A percentile compares a stretch with the other conserved stretches of the same genome.
Conservation (phyloP, 164 flowering plant genomes). For the Chloranthus sessilifolius region DNA sequence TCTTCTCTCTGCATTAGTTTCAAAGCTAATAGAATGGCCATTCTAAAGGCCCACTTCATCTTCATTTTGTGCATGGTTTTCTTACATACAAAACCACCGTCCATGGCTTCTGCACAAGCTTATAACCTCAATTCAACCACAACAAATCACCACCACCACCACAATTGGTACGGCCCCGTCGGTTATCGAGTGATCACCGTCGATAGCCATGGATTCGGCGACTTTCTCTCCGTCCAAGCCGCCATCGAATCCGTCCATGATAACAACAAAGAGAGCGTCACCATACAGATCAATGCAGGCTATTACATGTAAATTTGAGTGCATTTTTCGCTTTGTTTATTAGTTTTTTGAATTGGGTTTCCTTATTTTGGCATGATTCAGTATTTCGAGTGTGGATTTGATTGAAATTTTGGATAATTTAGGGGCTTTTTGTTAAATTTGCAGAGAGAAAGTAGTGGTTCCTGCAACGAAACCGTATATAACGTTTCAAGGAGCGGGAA, state of each 20-base stretch:
- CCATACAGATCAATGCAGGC: slow-evolving; percentile 65
- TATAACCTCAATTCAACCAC: not conserved
- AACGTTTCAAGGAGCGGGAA: slow-evolving; percentile 82
- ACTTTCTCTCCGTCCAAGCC: slow-evolving; percentile 66
- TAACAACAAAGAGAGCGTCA: slow-evolving; percentile 46
- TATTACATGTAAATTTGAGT: slow-evolving; percentile 44
- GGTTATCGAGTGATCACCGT: slow-evolving; percentile 59
- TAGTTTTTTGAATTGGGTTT: not conserved
- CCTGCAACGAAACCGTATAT: slow-evolving; percentile 79
- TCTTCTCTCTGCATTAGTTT: too few relatives aligned
- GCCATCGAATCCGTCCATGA: slow-evolving; percentile 67
- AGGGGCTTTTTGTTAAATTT: not conserved
- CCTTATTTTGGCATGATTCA: too few relatives aligned
- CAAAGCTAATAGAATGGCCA: too few relatives aligned
- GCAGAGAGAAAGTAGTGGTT: slow-evolving; percentile 90
- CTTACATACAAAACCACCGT: too few relatives aligned
- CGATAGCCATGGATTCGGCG: slow-evolving; percentile 48
- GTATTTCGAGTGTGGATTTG: too few relatives aligned
- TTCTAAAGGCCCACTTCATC: too few relatives aligned
- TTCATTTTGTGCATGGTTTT: too few relatives aligned
- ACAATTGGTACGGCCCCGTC: slow-evolving; percentile 57
- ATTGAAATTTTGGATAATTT: too few relatives aligned
- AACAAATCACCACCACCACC: slow-evolving; percentile 23
- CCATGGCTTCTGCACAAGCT: not conserved
- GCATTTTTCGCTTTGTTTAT: not conserved